Evolutionary conservation across 2,329 filamentous ascomycete species (phyloP), one percentile per base, ranked within the genome.

Genomic region (Pseudogymnoascus sp.): DNA sequence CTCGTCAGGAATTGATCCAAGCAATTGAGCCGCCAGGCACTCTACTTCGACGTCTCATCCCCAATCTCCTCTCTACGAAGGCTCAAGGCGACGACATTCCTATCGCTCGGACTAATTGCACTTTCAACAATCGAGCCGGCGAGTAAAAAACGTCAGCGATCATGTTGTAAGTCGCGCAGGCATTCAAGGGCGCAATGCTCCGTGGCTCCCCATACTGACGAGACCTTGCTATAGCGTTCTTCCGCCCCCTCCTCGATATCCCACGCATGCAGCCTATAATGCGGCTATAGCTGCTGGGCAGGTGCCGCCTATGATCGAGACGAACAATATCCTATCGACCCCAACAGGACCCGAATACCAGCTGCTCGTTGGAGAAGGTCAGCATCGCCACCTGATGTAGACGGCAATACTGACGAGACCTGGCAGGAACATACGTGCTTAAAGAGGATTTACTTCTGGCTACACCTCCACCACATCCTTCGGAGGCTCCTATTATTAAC

Each of bases 401-500:
- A 35, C 10, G 25, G 23, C 25, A 61, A 62, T 62, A 38, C 50
- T 50, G 37, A 37, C 38, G 5, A 37, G 59, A 28, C 40, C 40
- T 47, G 35, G 62, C 69, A 94, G 91, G 92, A 71, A 93, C 90
- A 65, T 99, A 99, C 72, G 82, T 90, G 21, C 84, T 97, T 47
- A 89, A 92, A 74, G 93, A 99, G 76, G 91, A 96, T 74, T 79
- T 99, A 28, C 89, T 92, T 69, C 87, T 99, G 63, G 93, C 94
- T 50, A 97, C 92, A 35, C 94, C 94, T 63, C 93, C 93, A 66
- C 92, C 92, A 12, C 94, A 99, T 76, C 94, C 94, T 21, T 96
- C 92, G 65, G 94, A 99, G 79, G 87, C 91, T 11, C 92, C 92
- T 21, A 78, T 92, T 42, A 78, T 89, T 64, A 97, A 95, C 72